Conservation (phyloP, 1,284 basidiomycete species). For the Coniferiporia weirii region DNA sequence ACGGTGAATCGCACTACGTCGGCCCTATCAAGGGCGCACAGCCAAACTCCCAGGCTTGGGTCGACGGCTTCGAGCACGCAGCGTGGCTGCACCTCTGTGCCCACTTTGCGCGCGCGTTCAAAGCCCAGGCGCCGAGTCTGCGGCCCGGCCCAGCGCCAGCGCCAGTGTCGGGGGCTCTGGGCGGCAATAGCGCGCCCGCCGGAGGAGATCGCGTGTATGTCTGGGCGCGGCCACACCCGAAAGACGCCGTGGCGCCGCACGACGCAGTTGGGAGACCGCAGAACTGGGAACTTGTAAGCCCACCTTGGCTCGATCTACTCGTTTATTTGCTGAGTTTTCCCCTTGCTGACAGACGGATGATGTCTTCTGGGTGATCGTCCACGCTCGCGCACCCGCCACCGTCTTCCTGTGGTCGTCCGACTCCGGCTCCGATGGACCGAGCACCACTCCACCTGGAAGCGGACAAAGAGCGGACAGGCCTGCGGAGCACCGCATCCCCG, state of each 20-base stretch:
- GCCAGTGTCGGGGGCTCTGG: too few relatives aligned
- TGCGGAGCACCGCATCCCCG: conserved; percentile 44
- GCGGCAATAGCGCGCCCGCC: conserved; percentile 39
- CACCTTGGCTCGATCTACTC: too few relatives aligned
- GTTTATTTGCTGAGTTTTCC: neutral
- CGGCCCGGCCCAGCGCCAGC: conserved; percentile 25
- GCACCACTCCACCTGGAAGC: neutral
- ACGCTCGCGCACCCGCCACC: conserved; percentile 46
- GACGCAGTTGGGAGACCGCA: conserved; percentile 51
- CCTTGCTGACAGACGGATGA: conserved; percentile 35
- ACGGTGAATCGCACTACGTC: conserved; percentile 57
- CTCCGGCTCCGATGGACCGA: neutral
- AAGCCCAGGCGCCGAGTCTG: conserved; percentile 45
- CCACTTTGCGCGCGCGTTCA: conserved; percentile 73
- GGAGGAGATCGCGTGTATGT: conserved; percentile 62
- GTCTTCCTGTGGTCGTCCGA: conserved; percentile 44
- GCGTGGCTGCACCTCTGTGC: conserved; percentile 63
- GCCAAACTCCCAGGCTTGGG: conserved; percentile 61
- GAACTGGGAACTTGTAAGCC: conserved; percentile 47
- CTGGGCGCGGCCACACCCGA: conserved; percentile 71
- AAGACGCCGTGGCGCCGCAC: conserved; percentile 40
- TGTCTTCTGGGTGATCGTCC: conserved; percentile 26
- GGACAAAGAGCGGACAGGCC: conserved; percentile 27
- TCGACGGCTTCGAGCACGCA: conserved; percentile 57
- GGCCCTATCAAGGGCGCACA: conserved; percentile 67